Percentiles rank a stretch among this genome's conserved stretches.
phyloP scores from a whole-genome alignment of 1,284 basidiomycete genomes.

The Somion occarium region DNA sequence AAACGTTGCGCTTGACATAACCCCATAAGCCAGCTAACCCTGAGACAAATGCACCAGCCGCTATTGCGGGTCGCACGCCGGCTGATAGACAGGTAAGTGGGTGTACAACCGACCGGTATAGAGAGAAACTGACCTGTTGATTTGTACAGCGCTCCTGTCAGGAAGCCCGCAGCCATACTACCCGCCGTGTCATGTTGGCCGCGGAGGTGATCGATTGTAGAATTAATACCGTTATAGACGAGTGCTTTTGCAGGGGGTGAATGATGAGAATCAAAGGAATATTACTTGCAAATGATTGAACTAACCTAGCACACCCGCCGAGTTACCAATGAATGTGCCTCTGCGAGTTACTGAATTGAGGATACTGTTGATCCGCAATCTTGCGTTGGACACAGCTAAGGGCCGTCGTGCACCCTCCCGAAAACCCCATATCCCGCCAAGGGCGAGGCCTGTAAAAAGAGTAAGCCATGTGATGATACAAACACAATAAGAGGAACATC shows the following conservation, averaged over 20 bases:
- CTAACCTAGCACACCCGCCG: slow-evolving; percentile 92
- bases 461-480: slow-evolving; percentile 65
- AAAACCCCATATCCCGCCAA: slow-evolving; percentile 94
- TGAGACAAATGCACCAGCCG: slow-evolving; percentile 87
- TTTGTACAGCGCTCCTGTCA: slow-evolving; percentile 92
- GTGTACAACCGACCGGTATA: slow-evolving; percentile 14
- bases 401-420: slow-evolving; percentile 90
- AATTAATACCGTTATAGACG: slow-evolving; percentile 96
- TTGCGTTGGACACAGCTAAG: slow-evolving; percentile 76
- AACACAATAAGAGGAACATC: slow-evolving; percentile 65
- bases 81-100: slow-evolving; percentile 56
- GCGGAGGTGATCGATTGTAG: slow-evolving; percentile 83
- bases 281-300: slow-evolving; percentile 32
- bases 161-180: slow-evolving; percentile 87
- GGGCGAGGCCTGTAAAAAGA: slow-evolving; percentile 72
- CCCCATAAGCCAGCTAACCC: slow-evolving; percentile 89
- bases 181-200: slow-evolving; percentile 91
- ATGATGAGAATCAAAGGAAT: slow-evolving; percentile 7
- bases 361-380: slow-evolving; percentile 94
- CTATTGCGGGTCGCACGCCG: slow-evolving; percentile 84
- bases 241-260: slow-evolving; percentile 48
- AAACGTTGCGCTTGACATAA: slow-evolving; percentile 81
- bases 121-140: slow-evolving; percentile 72
- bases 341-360: slow-evolving; percentile 95
- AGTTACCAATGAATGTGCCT: slow-evolving; percentile 98